These are phyloP conservation scores for Boletus edulis DNA, from an alignment of 768 basidiomycete species.

Conservation along the genomic window DNA sequence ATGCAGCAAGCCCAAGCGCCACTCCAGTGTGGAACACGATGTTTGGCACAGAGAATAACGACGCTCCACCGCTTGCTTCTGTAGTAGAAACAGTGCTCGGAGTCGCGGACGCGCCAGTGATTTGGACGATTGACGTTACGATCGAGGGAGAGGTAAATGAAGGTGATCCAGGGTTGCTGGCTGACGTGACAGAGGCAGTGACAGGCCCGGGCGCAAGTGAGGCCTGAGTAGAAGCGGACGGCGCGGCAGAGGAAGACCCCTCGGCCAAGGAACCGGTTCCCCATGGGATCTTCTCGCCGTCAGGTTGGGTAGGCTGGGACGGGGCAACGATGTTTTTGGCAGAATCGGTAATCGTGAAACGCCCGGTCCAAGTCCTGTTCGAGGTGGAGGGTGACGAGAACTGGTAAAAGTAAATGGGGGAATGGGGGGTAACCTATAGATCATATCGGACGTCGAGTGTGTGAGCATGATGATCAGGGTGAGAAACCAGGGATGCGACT, in stretches of 20 bases:
- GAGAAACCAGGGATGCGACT: constrained; percentile 13
- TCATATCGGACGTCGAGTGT: neutral
- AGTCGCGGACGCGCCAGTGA: neutral
- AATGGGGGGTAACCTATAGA: constrained; percentile 55
- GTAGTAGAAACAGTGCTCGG: neutral
- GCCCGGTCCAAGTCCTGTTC: constrained; percentile 62
- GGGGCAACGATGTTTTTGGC: constrained; percentile 47
- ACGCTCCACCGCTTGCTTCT: constrained; percentile 7
- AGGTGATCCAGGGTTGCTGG: neutral
- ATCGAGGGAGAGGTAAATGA: neutral
- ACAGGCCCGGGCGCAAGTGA: too few relatives aligned
- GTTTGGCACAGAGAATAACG: neutral
- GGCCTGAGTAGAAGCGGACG: neutral
- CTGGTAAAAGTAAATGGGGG: constrained; percentile 80
- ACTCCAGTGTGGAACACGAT: constrained; percentile 16
- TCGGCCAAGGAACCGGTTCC: constrained; percentile 56
- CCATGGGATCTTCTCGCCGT: constrained; percentile 55
- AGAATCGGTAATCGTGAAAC: constrained; percentile 67
- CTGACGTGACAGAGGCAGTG: too few relatives aligned
- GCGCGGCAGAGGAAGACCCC: constrained; percentile 30
- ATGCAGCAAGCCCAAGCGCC: constrained; percentile 16
- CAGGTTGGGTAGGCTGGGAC: constrained; percentile 51
- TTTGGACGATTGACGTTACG: neutral
- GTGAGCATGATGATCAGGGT: neutral
- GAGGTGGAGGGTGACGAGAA: constrained; percentile 48